These are phyloP conservation scores for Colletotrichum camelliae DNA, from an alignment of 2,329 filamentous ascomycete genomes.

Conservation along the genomic window DNA sequence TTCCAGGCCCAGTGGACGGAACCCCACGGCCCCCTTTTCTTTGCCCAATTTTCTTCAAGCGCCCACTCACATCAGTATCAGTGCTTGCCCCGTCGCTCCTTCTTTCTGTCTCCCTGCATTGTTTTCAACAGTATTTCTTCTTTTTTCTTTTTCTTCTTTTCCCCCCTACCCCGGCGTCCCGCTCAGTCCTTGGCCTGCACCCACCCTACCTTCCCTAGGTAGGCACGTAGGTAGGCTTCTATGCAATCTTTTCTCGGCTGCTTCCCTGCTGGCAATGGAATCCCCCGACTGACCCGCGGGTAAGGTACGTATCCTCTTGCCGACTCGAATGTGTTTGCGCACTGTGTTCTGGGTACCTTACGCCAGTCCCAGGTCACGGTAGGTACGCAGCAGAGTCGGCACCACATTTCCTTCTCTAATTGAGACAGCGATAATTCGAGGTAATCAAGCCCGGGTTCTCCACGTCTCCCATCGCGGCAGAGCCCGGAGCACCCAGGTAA, in stretches of 20 bases:
- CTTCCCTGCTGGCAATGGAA: not conserved
- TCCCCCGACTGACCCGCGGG: not conserved
- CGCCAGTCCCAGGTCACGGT: not conserved
- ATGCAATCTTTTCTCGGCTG: not conserved
- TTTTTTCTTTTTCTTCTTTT: not conserved
- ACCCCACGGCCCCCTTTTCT: not conserved
- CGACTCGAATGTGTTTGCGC: not conserved
- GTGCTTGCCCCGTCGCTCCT: no score
- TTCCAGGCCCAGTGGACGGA: not conserved
- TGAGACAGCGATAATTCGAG: slow-evolving; percentile 3
- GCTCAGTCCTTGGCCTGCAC: not conserved
- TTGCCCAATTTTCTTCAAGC: not conserved
- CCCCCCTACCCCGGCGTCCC: not conserved
- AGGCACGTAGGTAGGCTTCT: not conserved
- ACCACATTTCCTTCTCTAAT: slow-evolving; percentile 1
- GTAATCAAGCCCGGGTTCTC: slow-evolving; percentile 3
- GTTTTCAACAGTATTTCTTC: not conserved
- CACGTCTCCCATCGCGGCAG: not conserved
- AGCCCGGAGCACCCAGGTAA: not conserved
- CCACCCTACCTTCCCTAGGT: not conserved
- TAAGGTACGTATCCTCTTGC: not conserved
- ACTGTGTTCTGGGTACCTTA: not conserved
- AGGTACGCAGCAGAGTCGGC: not conserved
- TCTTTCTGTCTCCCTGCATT: not conserved
- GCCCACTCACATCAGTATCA: no score